phyloP scores from a whole-genome alignment of 1,284 basidiomycete genomes.

The Pascua guehoae region DNA sequence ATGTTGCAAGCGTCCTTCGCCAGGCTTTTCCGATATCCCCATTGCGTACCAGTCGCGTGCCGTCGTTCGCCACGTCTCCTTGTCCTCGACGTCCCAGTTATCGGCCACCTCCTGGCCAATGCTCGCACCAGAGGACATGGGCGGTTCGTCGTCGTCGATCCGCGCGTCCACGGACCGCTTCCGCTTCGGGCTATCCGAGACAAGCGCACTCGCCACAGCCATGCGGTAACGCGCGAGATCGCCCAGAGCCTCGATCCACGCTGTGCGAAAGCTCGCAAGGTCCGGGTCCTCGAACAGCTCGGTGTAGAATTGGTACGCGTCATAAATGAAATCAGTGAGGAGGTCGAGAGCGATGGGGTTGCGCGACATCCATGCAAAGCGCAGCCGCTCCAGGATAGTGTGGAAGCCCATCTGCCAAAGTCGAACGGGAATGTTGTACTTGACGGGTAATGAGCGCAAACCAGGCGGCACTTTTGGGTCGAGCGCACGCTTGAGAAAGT shows the following conservation, averaged over 20 bases:
- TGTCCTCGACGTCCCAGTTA: slow-evolving; percentile 82
- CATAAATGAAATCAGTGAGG: slow-evolving; percentile 87
- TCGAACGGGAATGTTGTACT: slow-evolving; percentile 90
- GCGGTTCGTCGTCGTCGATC: slow-evolving; percentile 30
- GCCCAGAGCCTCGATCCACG: slow-evolving; percentile 94
- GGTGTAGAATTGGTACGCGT: slow-evolving; percentile 90
- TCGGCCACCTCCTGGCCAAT: slow-evolving; percentile 85
- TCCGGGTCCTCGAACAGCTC: slow-evolving; percentile 78
- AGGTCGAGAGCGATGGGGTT: slow-evolving; percentile 57
- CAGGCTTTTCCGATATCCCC: slow-evolving; percentile 82
- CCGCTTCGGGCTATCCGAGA: slow-evolving; percentile 36
- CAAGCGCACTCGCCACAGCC: slow-evolving; percentile 64
- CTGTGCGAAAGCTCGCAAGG: slow-evolving; percentile 66
- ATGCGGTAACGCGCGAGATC: slow-evolving; percentile 93
- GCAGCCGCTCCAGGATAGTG: slow-evolving; percentile 81
- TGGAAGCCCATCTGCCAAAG: slow-evolving; percentile 92
- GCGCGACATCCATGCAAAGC: slow-evolving; percentile 62
- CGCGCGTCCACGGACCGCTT: slow-evolving; percentile 17
- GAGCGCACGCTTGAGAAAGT: slow-evolving; percentile 78
- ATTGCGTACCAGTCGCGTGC: slow-evolving; percentile 90
- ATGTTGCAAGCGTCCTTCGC: slow-evolving; percentile 87
- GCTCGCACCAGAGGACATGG: slow-evolving; percentile 56
- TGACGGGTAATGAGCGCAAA: slow-evolving; percentile 79
- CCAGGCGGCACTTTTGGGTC: slow-evolving; percentile 83
- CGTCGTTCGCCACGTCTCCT: slow-evolving; percentile 84